Base-by-base conservation (phyloP, 306 rosid species). In the Pachyrhizus erosus region DNA sequence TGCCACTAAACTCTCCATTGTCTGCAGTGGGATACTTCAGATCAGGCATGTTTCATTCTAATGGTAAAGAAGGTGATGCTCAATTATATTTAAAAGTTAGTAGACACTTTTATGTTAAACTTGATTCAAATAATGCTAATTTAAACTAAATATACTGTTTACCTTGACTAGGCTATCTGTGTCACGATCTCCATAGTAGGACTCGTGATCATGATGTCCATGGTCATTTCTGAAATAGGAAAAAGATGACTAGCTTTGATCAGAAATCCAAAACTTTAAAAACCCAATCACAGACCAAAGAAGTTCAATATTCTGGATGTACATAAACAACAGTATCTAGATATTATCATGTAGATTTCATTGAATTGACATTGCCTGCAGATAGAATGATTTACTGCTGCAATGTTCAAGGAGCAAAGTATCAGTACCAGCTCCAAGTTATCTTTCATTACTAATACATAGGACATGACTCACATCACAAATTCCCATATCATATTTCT, bases 131-230 rank as follows among this genome's bases (percentile, higher is more conserved):
- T 27, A 69, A 20, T 72, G 76, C 62, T 69, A 79, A 73, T 43
- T 74, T 66, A 75, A 74, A 68, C 51, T 46, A 37, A 26, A 75
- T 33, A 79, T 27, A 49, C 51, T 75, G 34, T 64, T 60, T 89
- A 96, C 99, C 99, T 96, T 91, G 83, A 96, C 91, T 71, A 96
- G 88, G 78, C 90, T 89, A 27, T 93, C 97, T 78, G 93, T 80
- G 88, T 96, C 99, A 68, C 99, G 96, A 86, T 96, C 97, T 80
- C 99, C 99, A 68, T 93, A 85, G 80, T 96, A 96, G 70, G 99
- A 92, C 85, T 96, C 99, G 37, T 96, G 99, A 0, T 92, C 98
- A 78, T 96, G 99, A 86, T 90, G 97, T 70, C 99, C 99, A 69
- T 96, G 97, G 70, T 92, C 93, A 78, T 48, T 76, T 91, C 99